phyloP scores from a whole-genome alignment of 1,284 basidiomycete genomes.

The Naganishia sp. region DNA sequence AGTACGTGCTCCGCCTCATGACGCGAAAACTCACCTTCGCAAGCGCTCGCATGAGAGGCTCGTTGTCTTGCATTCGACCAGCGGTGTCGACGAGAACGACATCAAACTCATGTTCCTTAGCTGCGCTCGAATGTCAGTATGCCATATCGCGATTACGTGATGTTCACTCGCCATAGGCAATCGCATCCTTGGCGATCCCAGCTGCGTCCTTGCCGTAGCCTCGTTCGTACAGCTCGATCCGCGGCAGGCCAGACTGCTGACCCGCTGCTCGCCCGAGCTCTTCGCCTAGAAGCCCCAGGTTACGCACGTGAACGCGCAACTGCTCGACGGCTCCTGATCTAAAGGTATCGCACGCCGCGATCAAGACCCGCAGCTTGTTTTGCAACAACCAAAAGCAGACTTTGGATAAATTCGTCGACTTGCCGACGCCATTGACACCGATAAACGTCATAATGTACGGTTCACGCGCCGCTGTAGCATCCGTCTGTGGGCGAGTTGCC shows the following conservation, averaged over 20 bases:
- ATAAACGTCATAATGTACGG: constrained; percentile 96
- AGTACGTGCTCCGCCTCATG: constrained; percentile 2
- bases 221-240: constrained; percentile 90
- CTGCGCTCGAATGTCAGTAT: constrained; percentile 53
- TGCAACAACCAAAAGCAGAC: constrained; percentile 99
- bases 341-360: constrained; percentile 99
- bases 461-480: constrained; percentile 59
- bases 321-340: constrained; percentile 98
- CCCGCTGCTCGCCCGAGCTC: constrained; percentile 58
- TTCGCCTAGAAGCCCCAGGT: constrained; percentile 82
- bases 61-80: constrained; percentile 98
- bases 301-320: constrained; percentile 91
- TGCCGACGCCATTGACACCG: constrained; percentile 99
- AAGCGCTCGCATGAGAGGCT: constrained; percentile 97
- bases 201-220: constrained; percentile 99
- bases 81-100: constrained; percentile 95
- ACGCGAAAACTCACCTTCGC: constrained; percentile 66
- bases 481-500: constrained; percentile 60
- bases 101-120: constrained; percentile 82
- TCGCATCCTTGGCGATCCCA: constrained; percentile 93
- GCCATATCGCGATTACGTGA: neutral
- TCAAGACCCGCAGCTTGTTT: constrained; percentile 87
- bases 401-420: constrained; percentile 96
- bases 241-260: constrained; percentile 42
- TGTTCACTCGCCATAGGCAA: constrained; percentile 69